A percentile compares a stretch with the other conserved stretches of the same genome.
Evolutionary conservation across 257 asterid genomes (phyloP).

Genomic region (Nicotiana undulata): DNA sequence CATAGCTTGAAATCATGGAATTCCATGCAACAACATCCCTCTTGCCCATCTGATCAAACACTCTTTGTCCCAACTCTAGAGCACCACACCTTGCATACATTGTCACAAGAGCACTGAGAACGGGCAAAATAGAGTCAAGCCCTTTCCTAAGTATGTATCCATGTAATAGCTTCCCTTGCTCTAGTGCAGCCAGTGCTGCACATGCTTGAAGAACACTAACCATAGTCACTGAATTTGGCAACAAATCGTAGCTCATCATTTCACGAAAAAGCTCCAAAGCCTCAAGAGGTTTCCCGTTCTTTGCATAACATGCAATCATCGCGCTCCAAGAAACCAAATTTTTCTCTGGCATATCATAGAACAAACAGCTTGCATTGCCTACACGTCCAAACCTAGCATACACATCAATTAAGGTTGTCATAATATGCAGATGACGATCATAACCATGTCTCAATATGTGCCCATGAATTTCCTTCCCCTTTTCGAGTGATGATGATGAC

Average conservation of each 20-base stretch:
- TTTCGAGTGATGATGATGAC: conserved; percentile 19
- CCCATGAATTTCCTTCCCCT: conserved; percentile 72
- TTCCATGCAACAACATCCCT: conserved; percentile 80
- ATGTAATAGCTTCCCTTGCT: conserved; percentile 83
- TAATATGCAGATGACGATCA: conserved; percentile 54
- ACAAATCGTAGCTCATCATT: conserved; percentile 47
- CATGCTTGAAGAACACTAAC: conserved; percentile 91
- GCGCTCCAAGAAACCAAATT: conserved; percentile 95
- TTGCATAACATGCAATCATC: conserved; percentile 71
- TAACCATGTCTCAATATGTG: conserved; percentile 72
- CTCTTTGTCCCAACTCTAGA: conserved; percentile 38
- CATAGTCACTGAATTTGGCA: conserved; percentile 93
- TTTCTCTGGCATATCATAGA: conserved; percentile 49
- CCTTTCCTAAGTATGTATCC: conserved; percentile 71
- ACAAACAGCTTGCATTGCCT: conserved; percentile 43
- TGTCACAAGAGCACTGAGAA: conserved; percentile 62
- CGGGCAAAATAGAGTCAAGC: conserved; percentile 71
- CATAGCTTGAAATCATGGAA: conserved; percentile 74
- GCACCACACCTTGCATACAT: conserved; percentile 87
- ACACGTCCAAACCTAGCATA: conserved; percentile 72
- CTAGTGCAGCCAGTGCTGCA: conserved; percentile 67
- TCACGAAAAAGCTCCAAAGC: conserved; percentile 61
- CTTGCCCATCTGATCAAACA: conserved; percentile 58
- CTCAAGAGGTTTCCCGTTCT: conserved; percentile 57
- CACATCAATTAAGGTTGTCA: conserved; percentile 85